Conservation (phyloP, 1,284 basidiomycete genomes). For the Ustilago lituana region DNA sequence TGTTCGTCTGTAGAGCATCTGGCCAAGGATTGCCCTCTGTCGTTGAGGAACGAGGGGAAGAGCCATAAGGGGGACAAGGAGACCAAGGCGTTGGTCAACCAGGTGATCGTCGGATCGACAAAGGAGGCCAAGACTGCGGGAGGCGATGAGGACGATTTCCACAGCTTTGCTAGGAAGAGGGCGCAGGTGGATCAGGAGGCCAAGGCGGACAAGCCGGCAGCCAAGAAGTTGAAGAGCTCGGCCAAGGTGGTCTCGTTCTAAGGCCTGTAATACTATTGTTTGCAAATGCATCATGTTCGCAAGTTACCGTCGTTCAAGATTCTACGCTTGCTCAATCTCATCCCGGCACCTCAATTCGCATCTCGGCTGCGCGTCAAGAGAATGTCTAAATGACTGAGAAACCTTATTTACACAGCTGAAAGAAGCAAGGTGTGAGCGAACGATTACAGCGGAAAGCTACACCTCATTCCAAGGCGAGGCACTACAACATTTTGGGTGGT, state of each 20-base stretch:
- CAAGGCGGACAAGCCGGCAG: slow-evolving; percentile 3
- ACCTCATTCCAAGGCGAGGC: too few relatives aligned
- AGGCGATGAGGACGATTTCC: slow-evolving; percentile 93
- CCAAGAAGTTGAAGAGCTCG: slow-evolving; percentile 17
- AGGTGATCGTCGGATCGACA: slow-evolving; percentile 51
- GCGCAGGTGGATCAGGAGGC: slow-evolving; percentile 71
- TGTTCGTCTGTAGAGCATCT: slow-evolving; percentile 85
- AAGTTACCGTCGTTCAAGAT: too few relatives aligned
- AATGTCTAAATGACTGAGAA: slow-evolving; percentile 6
- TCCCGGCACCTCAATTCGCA: too few relatives aligned
- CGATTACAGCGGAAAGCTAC: too few relatives aligned
- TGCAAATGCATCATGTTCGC: background rate
- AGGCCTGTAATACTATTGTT: background rate
- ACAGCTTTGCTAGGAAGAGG: slow-evolving; percentile 76
- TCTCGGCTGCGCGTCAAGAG: too few relatives aligned
- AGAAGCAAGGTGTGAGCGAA: too few relatives aligned
- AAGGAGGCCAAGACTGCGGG: slow-evolving; percentile 73
- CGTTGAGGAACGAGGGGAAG: slow-evolving; percentile 70
- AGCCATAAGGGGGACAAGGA: slow-evolving; percentile 23
- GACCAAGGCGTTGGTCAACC: slow-evolving; percentile 20
- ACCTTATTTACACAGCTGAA: slow-evolving; percentile 7
- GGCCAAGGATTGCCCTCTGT: slow-evolving; percentile 80
- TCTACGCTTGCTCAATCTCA: too few relatives aligned
- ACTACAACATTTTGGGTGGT: too few relatives aligned
- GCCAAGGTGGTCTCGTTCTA: slow-evolving; percentile 43